Conservation (phyloP, 345 rosid genomes). For the Lumnitzera littorea region DNA sequence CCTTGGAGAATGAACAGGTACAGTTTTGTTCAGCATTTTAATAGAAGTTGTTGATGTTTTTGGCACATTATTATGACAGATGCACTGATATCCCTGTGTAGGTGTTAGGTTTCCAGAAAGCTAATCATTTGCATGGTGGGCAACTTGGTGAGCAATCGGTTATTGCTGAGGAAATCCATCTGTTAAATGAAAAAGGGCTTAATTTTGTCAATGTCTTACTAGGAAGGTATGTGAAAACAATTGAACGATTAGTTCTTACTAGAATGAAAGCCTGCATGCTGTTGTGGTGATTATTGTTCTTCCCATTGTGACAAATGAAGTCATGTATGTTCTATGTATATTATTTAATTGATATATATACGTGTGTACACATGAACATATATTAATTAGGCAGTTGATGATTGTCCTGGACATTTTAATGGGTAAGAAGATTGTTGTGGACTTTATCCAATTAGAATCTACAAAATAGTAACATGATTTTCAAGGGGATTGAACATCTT, state of each 20-base stretch:
- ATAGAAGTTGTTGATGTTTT: slow-evolving; percentile 2
- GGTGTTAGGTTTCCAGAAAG: slow-evolving; percentile 48
- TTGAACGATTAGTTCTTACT: not conserved
- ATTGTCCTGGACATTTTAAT: too few relatives aligned
- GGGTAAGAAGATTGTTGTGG: too few relatives aligned
- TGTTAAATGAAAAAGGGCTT: slow-evolving; percentile 30
- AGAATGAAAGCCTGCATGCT: not conserved
- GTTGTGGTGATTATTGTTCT: too few relatives aligned
- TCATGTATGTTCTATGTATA: too few relatives aligned
- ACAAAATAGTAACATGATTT: too few relatives aligned
- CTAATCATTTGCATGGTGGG: slow-evolving; percentile 19
- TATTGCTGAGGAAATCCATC: slow-evolving; percentile 25
- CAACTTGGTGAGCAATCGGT: slow-evolving; percentile 18
- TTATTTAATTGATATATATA: too few relatives aligned
- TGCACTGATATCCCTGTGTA: slow-evolving; percentile 19
- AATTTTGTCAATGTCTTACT: slow-evolving; percentile 52
- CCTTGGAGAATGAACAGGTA: slow-evolving; percentile 71
- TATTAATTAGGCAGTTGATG: too few relatives aligned
- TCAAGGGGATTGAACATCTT: too few relatives aligned
- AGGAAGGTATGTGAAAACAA: slow-evolving; percentile 55
- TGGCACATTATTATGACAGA: not conserved
- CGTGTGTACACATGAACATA: too few relatives aligned
- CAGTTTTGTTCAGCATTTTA: slow-evolving; percentile 10
- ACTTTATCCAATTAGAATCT: too few relatives aligned
- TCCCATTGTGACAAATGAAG: too few relatives aligned